Conservation (phyloP, 345 rosid species). For the Populus davidiana region DNA sequence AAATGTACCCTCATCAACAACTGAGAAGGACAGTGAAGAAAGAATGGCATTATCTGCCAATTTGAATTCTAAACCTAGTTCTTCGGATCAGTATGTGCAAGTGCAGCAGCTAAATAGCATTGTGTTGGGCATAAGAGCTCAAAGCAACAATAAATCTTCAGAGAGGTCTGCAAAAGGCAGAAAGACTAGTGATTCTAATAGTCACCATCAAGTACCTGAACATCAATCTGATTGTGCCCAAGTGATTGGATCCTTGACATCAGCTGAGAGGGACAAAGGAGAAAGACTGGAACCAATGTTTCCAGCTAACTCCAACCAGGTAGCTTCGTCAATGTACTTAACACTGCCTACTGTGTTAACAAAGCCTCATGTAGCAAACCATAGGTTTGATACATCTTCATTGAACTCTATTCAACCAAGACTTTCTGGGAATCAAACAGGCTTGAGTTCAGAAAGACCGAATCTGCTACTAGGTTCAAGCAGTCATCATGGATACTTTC, state of each 20-base stretch:
- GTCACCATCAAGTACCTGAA: conserved; percentile 12
- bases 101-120: conserved; percentile 33
- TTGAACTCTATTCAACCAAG: conserved; percentile 29
- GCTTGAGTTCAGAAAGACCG: conserved; percentile 18
- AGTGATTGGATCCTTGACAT: conserved; percentile 12
- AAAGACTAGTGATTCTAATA: conserved; percentile 12
- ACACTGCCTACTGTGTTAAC: conserved; percentile 27
- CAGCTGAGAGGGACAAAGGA: conserved; percentile 17
- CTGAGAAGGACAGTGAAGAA: conserved; percentile 21
- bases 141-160: conserved; percentile 18
- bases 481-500: conserved; percentile 31
- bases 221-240: conserved; percentile 19
- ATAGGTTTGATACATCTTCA: conserved; percentile 27
- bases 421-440: conserved; percentile 21
- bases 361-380: conserved; percentile 16
- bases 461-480: conserved; percentile 28
- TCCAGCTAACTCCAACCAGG: conserved; percentile 16
- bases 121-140: conserved; percentile 44
- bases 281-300: conserved; percentile 24
- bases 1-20: conserved; percentile 14
- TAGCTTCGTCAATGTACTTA: conserved; percentile 37
- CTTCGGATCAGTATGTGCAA: conserved; percentile 20
- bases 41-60: conserved; percentile 17
- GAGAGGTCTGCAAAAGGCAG: conserved; percentile 24
- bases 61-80: conserved; percentile 15